phyloP scores from a whole-genome alignment of 768 basidiomycete species.

The Myochromella boudieri region DNA sequence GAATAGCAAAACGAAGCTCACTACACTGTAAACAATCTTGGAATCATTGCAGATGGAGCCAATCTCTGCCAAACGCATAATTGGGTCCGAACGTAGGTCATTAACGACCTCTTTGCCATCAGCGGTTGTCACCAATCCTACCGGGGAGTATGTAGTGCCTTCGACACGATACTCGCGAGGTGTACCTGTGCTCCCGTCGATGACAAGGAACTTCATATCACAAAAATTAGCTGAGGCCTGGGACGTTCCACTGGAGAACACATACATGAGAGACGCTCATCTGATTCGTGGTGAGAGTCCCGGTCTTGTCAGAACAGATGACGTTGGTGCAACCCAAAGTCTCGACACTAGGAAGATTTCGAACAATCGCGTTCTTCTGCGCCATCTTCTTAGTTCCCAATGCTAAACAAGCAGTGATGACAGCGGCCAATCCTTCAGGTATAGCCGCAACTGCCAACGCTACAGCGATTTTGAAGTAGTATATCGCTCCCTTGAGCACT shows the following conservation, averaged over 20 bases:
- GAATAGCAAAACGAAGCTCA: conserved; percentile 30
- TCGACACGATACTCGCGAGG: conserved; percentile 78
- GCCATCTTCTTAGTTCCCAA: conserved; percentile 99
- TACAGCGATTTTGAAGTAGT: conserved; percentile 99
- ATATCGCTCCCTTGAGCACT: conserved; percentile 88
- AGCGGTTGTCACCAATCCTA: conserved; percentile 68
- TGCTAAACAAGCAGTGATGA: conserved; percentile 95
- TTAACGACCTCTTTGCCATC: conserved; percentile 58
- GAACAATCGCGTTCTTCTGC: conserved; percentile 96
- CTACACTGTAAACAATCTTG: conserved; percentile 80
- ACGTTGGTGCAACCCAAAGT: conserved; percentile 98
- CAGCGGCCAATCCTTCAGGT: conserved; percentile 96
- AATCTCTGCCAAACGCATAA: conserved; percentile 88
- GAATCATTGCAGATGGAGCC: conserved; percentile 94
- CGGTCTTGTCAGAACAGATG: conserved; percentile 99
- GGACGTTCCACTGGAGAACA: conserved; percentile 6
- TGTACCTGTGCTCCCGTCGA: conserved; percentile 51
- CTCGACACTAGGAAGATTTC: conserved; percentile 95
- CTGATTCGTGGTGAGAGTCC: conserved; percentile 93
- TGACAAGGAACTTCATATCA: conserved; percentile 65
- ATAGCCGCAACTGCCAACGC: conserved; percentile 99
- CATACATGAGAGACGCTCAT: conserved; percentile 89
- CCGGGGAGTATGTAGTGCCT: conserved; percentile 90
- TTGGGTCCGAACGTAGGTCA: conserved; percentile 65
- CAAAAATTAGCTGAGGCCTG: conserved; percentile 6